Evolutionary conservation across 805 yeast species (phyloP).

Genomic region (Saccharomycopsis sp.): DNA sequence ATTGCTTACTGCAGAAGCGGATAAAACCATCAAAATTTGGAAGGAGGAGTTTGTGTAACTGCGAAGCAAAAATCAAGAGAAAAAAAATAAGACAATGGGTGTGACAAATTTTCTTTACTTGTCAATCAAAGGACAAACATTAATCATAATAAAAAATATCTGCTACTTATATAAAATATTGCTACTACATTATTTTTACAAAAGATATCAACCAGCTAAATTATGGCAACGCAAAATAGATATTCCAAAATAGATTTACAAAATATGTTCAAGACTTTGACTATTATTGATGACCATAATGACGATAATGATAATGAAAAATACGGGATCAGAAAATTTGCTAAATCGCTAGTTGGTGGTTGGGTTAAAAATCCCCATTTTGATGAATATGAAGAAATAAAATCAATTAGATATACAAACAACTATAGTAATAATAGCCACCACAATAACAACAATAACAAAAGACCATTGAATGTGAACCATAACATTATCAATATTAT

Average conservation of each 20-base stretch:
- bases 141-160: too few species aligned
- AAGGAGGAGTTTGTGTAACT: slow-evolving; percentile 32
- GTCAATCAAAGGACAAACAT: too few species aligned
- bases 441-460: slow-evolving; percentile 1
- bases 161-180: too few species aligned
- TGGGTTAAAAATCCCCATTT: slow-evolving; percentile 7
- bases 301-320: slow-evolving; percentile 10
- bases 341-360: slow-evolving; percentile 15
- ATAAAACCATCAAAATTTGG: slow-evolving; percentile 79
- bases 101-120: too few species aligned
- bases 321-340: slow-evolving; percentile 20
- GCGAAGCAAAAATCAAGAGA: neutral
- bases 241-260: slow-evolving; percentile 26
- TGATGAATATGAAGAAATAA: neutral
- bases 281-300: neutral
- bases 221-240: neutral
- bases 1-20: slow-evolving; percentile 83
- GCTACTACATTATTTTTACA: too few species aligned
- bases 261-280: neutral
- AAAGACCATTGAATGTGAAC: slow-evolving; percentile 11
- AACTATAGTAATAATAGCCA: neutral
- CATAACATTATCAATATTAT: slow-evolving; percentile 8
- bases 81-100: too few species aligned
- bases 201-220: too few species aligned
- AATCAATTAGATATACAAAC: neutral